These are phyloP conservation scores for Phaeosphaeriaceae sp. DNA, from an alignment of 2,329 filamentous ascomycete genomes.

Conservation along the genomic window DNA sequence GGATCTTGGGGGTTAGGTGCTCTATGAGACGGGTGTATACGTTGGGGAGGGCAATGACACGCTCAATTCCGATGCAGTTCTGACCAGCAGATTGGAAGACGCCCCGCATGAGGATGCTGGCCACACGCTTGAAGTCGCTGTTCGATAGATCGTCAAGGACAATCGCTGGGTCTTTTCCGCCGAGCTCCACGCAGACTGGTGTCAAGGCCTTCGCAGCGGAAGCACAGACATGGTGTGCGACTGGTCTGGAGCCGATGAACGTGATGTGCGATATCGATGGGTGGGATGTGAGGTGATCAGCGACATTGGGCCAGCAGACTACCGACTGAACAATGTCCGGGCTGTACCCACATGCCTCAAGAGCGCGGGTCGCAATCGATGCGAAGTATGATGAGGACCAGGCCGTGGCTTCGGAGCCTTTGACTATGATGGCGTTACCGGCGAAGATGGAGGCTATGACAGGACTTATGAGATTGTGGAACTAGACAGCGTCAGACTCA, in stretches of 20 bases:
- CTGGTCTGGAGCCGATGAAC: slow-evolving; percentile 89
- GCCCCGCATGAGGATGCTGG: slow-evolving; percentile 85
- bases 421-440: slow-evolving; percentile 90
- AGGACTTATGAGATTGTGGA: slow-evolving; percentile 93
- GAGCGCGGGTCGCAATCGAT: slow-evolving; percentile 77
- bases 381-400: slow-evolving; percentile 90
- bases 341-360: slow-evolving; percentile 82
- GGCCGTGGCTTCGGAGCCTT: slow-evolving; percentile 92
- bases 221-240: slow-evolving; percentile 86
- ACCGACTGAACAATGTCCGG: slow-evolving; percentile 83
- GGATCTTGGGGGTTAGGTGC: slow-evolving; percentile 76
- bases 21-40: slow-evolving; percentile 77
- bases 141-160: slow-evolving; percentile 80
- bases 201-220: slow-evolving; percentile 87
- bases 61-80: slow-evolving; percentile 97
- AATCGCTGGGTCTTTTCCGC: slow-evolving; percentile 92
- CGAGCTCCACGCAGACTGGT: slow-evolving; percentile 88
- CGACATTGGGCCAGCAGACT: slow-evolving; percentile 85
- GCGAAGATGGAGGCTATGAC: slow-evolving; percentile 90
- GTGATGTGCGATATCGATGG: slow-evolving; percentile 86
- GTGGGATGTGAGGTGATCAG: slow-evolving; percentile 83
- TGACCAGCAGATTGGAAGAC: slow-evolving; percentile 95
- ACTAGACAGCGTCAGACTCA: slow-evolving; percentile 57
- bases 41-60: slow-evolving; percentile 80
- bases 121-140: slow-evolving; percentile 70